Conservation (phyloP, 2,329 filamentous ascomycete species). For the Talaromyces sp. region DNA sequence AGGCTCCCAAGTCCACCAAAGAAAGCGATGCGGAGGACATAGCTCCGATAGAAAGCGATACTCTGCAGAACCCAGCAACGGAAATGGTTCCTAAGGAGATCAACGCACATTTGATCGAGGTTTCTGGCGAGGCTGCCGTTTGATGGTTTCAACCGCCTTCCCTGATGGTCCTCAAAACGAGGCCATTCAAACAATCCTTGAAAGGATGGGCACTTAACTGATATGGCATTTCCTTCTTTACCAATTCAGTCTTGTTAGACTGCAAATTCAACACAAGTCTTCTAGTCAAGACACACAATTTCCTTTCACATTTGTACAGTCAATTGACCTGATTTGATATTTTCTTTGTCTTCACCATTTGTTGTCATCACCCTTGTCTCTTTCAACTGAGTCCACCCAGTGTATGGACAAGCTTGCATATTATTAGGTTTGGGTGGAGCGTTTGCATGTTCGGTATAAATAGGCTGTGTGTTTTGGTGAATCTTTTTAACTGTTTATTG, state of each 20-base stretch:
- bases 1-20: slow-evolving; percentile 14
- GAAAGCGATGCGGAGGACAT: not conserved
- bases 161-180: not conserved
- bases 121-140: slow-evolving; percentile 23
- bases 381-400: not conserved
- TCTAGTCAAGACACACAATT: not conserved
- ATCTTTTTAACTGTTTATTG: not conserved
- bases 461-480: not conserved
- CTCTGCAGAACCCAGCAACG: slow-evolving; percentile 13
- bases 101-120: slow-evolving; percentile 31
- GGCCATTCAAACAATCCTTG: not conserved
- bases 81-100: slow-evolving; percentile 28
- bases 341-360: slow-evolving; percentile 7
- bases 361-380: slow-evolving; percentile 1
- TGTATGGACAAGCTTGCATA: slow-evolving; percentile 19
- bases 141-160: slow-evolving; percentile 3
- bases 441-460: not conserved
- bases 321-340: not conserved
- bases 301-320: slow-evolving; percentile 1
- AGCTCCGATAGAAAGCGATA: slow-evolving; percentile 8
- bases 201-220: not conserved
- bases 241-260: not conserved
- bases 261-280: not conserved
- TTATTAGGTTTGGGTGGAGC: slow-evolving; percentile 8
- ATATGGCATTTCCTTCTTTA: not conserved